A percentile compares a stretch with the other conserved stretches of the same genome.
phyloP scores from a whole-genome alignment of 108 stramenopile genomes.

The Nitzschia inconspicua region DNA sequence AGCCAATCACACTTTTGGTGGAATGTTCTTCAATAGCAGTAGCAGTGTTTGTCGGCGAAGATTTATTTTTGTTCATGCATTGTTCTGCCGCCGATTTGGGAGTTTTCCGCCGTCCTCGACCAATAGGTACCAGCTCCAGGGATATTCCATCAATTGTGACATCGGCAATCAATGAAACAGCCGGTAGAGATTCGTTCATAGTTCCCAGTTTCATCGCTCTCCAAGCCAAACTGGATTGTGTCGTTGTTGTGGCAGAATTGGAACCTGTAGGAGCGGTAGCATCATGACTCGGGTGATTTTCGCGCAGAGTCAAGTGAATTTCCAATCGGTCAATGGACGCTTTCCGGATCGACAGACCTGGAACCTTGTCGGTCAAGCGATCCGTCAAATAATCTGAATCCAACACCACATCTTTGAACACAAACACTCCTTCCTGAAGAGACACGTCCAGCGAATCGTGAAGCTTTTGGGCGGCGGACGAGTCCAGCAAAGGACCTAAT shows the following conservation, averaged over 20 bases:
- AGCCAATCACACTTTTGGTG: slow-evolving; percentile 28
- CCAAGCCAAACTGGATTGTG: slow-evolving; percentile 38
- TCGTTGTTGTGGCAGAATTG: background rate
- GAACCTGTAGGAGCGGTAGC: background rate
- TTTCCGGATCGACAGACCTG: slow-evolving; percentile 21
- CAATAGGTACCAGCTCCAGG: slow-evolving; percentile 37
- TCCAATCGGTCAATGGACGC: slow-evolving; percentile 26
- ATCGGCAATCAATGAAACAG: slow-evolving; percentile 39
- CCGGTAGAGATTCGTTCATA: slow-evolving; percentile 10
- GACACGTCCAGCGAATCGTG: slow-evolving; percentile 66
- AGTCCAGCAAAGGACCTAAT: slow-evolving; percentile 63
- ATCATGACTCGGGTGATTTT: slow-evolving; percentile 4
- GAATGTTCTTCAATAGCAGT: background rate
- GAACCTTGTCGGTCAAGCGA: slow-evolving; percentile 5
- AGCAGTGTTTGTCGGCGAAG: background rate
- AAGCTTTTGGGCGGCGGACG: slow-evolving; percentile 43
- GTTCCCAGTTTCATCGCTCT: slow-evolving; percentile 40
- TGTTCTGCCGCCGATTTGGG: background rate
- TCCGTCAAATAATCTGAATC: slow-evolving; percentile 50
- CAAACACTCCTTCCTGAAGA: slow-evolving; percentile 57
- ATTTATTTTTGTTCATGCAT: background rate
- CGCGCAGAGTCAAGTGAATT: slow-evolving; percentile 32
- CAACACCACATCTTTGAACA: slow-evolving; percentile 53
- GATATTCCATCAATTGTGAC: slow-evolving; percentile 41
- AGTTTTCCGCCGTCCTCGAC: slow-evolving; percentile 1